phyloP scores from a whole-genome alignment of 768 basidiomycete species.

The Boletus pseudo-olivaceus region DNA sequence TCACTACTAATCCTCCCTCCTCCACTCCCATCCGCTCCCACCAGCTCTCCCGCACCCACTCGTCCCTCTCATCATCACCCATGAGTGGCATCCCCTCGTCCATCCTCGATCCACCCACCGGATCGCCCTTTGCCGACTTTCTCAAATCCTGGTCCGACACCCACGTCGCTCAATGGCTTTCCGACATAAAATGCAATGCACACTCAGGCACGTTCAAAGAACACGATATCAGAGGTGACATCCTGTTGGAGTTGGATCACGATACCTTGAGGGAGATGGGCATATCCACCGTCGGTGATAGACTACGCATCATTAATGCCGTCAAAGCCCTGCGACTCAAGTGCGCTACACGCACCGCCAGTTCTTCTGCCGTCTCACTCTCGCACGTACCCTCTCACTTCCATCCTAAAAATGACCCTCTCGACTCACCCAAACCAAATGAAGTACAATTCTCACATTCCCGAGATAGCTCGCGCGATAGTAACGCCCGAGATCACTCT shows the following conservation, averaged over 20 bases:
- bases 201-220: conserved; percentile 68
- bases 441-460: conserved; percentile 12
- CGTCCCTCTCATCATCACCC: background rate
- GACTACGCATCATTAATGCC: conserved; percentile 80
- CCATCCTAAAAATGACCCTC: background rate
- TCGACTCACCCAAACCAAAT: conserved; percentile 2
- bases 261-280: conserved; percentile 86
- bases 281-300: conserved; percentile 84
- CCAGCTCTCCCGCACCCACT: background rate
- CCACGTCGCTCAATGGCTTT: conserved; percentile 75
- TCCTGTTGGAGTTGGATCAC: conserved; percentile 90
- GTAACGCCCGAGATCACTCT: conserved; percentile 16
- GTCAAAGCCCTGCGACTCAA: conserved; percentile 74
- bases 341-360: conserved; percentile 33
- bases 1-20: no score
- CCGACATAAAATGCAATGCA: conserved; percentile 67
- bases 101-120: conserved; percentile 53
- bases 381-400: background rate
- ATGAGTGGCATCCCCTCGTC: background rate
- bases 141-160: conserved; percentile 69
- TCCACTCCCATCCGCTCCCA: background rate
- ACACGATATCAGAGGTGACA: conserved; percentile 90
- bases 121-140: conserved; percentile 58
- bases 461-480: conserved; percentile 23
- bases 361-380: background rate